Base-by-base conservation (phyloP, 495 filamentous ascomycete species). In the Neurospora tetraspora region DNA sequence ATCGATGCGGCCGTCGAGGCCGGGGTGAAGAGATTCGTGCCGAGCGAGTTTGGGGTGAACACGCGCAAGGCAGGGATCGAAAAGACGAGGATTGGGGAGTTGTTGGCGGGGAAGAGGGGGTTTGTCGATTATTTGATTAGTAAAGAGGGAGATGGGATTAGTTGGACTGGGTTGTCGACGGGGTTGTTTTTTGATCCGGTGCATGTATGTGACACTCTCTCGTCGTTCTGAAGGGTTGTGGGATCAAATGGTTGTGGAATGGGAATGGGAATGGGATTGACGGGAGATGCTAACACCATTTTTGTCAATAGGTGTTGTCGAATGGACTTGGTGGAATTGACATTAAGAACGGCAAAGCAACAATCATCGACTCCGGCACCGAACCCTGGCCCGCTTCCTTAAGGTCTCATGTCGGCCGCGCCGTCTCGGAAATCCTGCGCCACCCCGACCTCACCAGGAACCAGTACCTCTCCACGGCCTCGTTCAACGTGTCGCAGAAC, bases 41-140 rank as follows among this genome's bases (percentile, higher is more conserved):
- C 90, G 0, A 88, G 86, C 12, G 89, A 91, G 73, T 93, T 88
- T 72, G 91, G 91, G 2, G 72, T 83, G 70, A 83, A 90, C 72
- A 83, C 82, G 27, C 77, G 83, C 72, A 75, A 76, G 65, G 8
- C 5, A 0, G 53, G 53, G 14, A 65, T 80, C 4, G 71, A 74
- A 31, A 76, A 73, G 39, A 75, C 69, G 75, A 76, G 70, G 68
- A 83, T 80, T 74, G 84, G 78, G 61, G 83, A 71, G 76, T 87
- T 81, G 74, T 81, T 88, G 47, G 79, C 71, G 3, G 80, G 80
- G 31, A 91, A 91, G 77, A 77, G 88, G 27, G 77, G 75, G 1
- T 72, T 84, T 2, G 78, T 87, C 34, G 81, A 89, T 38, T 84
- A 87, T 47, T 78, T 89, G 23, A 81, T 83, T 71, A 78, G 79